These are phyloP conservation scores for Penicillium alfredii DNA, from an alignment of 495 filamentous ascomycete species.

Conservation along the genomic window DNA sequence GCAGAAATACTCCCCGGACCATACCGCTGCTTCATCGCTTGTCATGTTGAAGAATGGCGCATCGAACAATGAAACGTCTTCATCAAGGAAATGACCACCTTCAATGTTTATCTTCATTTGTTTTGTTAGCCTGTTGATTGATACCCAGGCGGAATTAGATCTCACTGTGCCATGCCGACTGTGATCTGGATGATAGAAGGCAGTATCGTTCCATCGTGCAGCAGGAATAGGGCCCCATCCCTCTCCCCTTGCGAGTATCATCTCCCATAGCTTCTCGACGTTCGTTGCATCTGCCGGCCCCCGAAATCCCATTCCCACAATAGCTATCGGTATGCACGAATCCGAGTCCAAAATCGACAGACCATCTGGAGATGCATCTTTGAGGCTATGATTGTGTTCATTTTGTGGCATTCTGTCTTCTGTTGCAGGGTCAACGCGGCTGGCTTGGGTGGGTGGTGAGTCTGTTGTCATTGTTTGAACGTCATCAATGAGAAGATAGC, in stretches of 20 bases:
- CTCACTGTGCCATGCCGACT: slow-evolving; percentile 20
- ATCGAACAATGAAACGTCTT: slow-evolving; percentile 53
- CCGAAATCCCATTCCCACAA: slow-evolving; percentile 57
- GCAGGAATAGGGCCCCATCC: slow-evolving; percentile 46
- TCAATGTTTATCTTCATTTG: slow-evolving; percentile 20
- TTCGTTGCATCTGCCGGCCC: slow-evolving; percentile 49
- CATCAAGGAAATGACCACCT: slow-evolving; percentile 43
- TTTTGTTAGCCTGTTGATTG: neutral
- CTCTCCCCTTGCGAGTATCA: slow-evolving; percentile 44
- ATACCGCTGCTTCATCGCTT: slow-evolving; percentile 46
- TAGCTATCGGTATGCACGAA: slow-evolving; percentile 48
- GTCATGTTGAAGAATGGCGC: slow-evolving; percentile 53
- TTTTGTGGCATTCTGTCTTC: no score
- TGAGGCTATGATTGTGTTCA: no score
- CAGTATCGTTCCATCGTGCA: slow-evolving; percentile 46
- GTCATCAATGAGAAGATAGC: no score
- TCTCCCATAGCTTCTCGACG: slow-evolving; percentile 50
- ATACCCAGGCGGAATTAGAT: neutral
- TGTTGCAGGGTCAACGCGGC: no score
- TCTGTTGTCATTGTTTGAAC: no score
- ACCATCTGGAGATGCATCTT: neutral
- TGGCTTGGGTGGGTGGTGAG: no score
- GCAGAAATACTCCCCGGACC: neutral
- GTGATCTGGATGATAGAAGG: slow-evolving; percentile 51
- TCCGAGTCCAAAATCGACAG: slow-evolving; percentile 8